These are phyloP conservation scores for Oropetium thomaeum DNA, from an alignment of 176 grass and related monocot genomes.

Conservation along the genomic window DNA sequence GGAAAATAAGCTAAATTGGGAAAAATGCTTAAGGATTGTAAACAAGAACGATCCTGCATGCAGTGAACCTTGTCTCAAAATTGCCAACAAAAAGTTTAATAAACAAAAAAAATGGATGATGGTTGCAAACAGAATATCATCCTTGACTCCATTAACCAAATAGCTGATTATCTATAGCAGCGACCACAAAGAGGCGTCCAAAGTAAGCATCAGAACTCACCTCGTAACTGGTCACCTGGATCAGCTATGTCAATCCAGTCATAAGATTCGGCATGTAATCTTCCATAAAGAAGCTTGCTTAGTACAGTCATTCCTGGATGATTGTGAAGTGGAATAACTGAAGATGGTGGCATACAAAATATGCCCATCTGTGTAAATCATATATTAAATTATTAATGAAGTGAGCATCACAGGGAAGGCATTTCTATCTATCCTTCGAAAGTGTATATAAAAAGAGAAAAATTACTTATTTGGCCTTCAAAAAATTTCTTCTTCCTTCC, in stretches of 20 bases:
- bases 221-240: constrained; percentile 42
- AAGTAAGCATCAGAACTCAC: constrained; percentile 50
- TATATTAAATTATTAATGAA: not conserved
- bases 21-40: not conserved
- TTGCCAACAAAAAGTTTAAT: not conserved
- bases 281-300: constrained; percentile 97
- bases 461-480: no score
- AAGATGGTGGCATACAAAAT: constrained; percentile 94
- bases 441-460: no score
- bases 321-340: constrained; percentile 97
- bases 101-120: not conserved
- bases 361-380: constrained; percentile 77
- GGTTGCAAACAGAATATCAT: constrained; percentile 6
- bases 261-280: constrained; percentile 81
- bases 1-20: not conserved
- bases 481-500: no score
- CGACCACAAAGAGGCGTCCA: not conserved
- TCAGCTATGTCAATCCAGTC: constrained; percentile 71
- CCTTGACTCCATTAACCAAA: constrained; percentile 1
- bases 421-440: not conserved
- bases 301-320: constrained; percentile 97
- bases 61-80: not conserved
- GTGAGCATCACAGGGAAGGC: not conserved
- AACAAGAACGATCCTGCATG: no score
- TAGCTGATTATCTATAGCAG: not conserved